These are phyloP conservation scores for Talaromyces wortmannii DNA, from an alignment of 495 filamentous ascomycete genomes.

Conservation along the genomic window DNA sequence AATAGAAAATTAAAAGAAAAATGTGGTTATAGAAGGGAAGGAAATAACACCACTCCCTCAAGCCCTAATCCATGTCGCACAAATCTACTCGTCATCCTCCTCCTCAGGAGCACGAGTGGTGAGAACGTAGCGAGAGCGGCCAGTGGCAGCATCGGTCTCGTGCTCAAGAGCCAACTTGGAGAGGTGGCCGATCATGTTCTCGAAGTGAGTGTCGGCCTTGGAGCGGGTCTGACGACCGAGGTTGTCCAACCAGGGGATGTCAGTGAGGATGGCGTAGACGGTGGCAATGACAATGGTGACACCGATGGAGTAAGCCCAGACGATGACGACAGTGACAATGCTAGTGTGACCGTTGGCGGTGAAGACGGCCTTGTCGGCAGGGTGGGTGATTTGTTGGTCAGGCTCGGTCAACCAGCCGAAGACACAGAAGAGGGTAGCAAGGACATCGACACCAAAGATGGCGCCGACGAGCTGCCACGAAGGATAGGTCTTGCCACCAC, in stretches of 20 bases:
- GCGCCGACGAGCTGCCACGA: constrained; percentile 67
- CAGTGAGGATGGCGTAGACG: constrained; percentile 68
- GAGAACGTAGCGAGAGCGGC: constrained; percentile 53
- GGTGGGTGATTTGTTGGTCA: constrained; percentile 34
- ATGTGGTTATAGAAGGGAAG: not conserved
- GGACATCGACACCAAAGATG: constrained; percentile 63
- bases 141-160: constrained; percentile 47
- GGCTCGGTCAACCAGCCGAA: constrained; percentile 61
- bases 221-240: constrained; percentile 74
- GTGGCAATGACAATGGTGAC: constrained; percentile 74
- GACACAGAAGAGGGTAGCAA: constrained; percentile 65
- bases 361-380: constrained; percentile 35
- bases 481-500: constrained; percentile 63
- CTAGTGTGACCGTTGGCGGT: constrained; percentile 55
- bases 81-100: constrained; percentile 59
- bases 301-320: constrained; percentile 74
- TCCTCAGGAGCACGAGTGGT: constrained; percentile 54
- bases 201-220: constrained; percentile 66
- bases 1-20: constrained; percentile 1
- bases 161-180: constrained; percentile 71
- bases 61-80: not conserved
- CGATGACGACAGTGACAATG: constrained; percentile 71
- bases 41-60: constrained; percentile 2
- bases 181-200: constrained; percentile 72
- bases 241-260: constrained; percentile 61